Conservation (phyloP, 345 rosid species). For the Acer yangbiense region DNA sequence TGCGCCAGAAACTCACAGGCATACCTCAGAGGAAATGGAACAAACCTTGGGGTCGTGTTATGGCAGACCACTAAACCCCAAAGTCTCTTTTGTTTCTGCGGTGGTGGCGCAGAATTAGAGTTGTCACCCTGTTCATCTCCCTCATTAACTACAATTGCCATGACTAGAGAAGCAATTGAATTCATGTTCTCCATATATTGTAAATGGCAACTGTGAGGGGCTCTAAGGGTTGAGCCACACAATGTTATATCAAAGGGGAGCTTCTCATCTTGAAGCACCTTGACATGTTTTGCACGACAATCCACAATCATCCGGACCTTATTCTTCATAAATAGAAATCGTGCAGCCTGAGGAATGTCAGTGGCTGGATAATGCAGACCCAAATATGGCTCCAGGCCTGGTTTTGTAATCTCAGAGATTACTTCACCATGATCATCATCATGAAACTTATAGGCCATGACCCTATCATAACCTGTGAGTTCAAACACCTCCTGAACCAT, state of each 20-base stretch:
- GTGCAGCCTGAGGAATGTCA: conserved; percentile 94
- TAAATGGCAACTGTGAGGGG: conserved; percentile 89
- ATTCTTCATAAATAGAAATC: conserved; percentile 94
- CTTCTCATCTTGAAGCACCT: conserved; percentile 90
- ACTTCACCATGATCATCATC: conserved; percentile 99
- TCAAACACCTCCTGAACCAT: conserved; percentile 97
- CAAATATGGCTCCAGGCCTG: conserved; percentile 88
- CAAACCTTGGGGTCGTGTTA: conserved; percentile 80
- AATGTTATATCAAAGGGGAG: conserved; percentile 77
- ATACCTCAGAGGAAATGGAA: conserved; percentile 94
- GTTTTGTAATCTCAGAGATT: conserved; percentile 80
- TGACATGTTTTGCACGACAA: conserved; percentile 81
- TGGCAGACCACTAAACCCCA: conserved; percentile 99
- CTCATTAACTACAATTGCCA: conserved; percentile 93
- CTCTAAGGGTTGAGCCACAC: conserved; percentile 95
- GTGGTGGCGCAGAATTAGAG: conserved; percentile 50
- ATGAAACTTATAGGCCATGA: conserved; percentile 92
- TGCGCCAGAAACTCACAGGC: conserved; percentile 97
- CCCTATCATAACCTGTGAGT: conserved; percentile 96
- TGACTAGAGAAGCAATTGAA: conserved; percentile 90
- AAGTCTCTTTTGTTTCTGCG: conserved; percentile 80
- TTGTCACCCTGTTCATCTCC: conserved; percentile 61
- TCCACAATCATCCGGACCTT: conserved; percentile 96
- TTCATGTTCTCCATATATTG: conserved; percentile 96
- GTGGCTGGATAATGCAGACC: conserved; percentile 99